phyloP scores from a whole-genome alignment of 2,329 filamentous ascomycete genomes.

The Phyllosticta citrichinensis region DNA sequence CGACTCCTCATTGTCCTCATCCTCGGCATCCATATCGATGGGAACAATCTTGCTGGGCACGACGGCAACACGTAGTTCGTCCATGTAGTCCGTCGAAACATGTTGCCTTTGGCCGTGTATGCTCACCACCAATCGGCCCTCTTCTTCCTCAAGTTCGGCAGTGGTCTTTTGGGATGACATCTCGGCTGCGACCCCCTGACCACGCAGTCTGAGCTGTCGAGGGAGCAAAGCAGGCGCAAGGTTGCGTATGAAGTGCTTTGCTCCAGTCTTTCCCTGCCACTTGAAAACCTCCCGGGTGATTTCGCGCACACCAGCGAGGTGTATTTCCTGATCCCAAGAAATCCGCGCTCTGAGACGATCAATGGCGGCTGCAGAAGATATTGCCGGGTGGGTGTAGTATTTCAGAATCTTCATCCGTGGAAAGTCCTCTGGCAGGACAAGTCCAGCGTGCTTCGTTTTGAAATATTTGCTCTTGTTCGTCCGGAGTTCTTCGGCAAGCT shows the following conservation, averaged over 20 bases:
- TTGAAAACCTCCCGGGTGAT: slow-evolving; percentile 76
- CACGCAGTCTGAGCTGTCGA: slow-evolving; percentile 41
- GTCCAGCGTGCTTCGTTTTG: slow-evolving; percentile 59
- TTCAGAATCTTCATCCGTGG: slow-evolving; percentile 68
- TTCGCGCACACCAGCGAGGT: slow-evolving; percentile 56
- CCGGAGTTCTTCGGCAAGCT: slow-evolving; percentile 62
- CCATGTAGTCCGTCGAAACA: slow-evolving; percentile 60
- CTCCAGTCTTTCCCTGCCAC: slow-evolving; percentile 70
- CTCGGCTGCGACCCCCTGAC: slow-evolving; percentile 9
- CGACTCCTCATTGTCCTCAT: slow-evolving; percentile 55
- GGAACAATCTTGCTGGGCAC: slow-evolving; percentile 66
- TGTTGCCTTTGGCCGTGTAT: slow-evolving; percentile 62
- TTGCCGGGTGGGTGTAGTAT: slow-evolving; percentile 80
- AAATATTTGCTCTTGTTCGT: slow-evolving; percentile 82
- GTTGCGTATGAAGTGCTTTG: slow-evolving; percentile 73
- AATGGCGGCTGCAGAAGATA: slow-evolving; percentile 55
- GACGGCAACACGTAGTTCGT: slow-evolving; percentile 71
- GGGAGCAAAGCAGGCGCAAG: slow-evolving; percentile 67
- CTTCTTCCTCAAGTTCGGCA: slow-evolving; percentile 31
- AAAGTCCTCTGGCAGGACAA: slow-evolving; percentile 71
- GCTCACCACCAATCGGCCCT: slow-evolving; percentile 49
- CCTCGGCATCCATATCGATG: slow-evolving; percentile 64
- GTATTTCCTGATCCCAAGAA: slow-evolving; percentile 53
- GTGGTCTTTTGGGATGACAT: not conserved
- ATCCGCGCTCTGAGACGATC: slow-evolving; percentile 44